phyloP scores from a whole-genome alignment of 176 grass and related monocot species.

The Ampelocalamus luodianensis region DNA sequence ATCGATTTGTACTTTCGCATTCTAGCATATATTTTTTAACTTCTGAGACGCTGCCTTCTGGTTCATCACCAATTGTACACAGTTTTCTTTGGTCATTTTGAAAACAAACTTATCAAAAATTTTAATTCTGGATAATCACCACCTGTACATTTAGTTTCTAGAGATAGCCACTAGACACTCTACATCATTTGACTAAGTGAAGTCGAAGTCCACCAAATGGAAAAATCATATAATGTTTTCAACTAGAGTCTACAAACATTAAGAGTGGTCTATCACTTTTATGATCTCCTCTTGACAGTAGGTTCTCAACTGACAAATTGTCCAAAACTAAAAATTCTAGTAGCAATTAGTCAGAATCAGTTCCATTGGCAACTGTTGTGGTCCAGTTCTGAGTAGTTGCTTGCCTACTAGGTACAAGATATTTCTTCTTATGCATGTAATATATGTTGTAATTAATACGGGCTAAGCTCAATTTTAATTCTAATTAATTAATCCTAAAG shows the following conservation, averaged over 20 bases:
- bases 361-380: neutral
- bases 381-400: neutral
- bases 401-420: neutral
- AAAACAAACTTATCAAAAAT: neutral
- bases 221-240: slow-evolving; percentile 9
- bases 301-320: neutral
- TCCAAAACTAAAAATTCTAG: neutral
- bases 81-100: neutral
- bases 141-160: slow-evolving; percentile 17
- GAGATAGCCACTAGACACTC: neutral
- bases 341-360: neutral
- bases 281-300: neutral
- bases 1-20: neutral
- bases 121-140: neutral
- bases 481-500: no score
- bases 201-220: neutral
- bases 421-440: neutral
- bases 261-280: neutral
- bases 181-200: slow-evolving; percentile 9
- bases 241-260: neutral
- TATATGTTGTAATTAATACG: no score
- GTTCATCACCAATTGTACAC: neutral
- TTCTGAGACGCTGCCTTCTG: neutral
- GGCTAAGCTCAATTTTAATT: no score
- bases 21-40: neutral